These are phyloP conservation scores for Linnemannia exigua DNA, from an alignment of 192 early-diverging fungal genomes.

Conservation along the genomic window DNA sequence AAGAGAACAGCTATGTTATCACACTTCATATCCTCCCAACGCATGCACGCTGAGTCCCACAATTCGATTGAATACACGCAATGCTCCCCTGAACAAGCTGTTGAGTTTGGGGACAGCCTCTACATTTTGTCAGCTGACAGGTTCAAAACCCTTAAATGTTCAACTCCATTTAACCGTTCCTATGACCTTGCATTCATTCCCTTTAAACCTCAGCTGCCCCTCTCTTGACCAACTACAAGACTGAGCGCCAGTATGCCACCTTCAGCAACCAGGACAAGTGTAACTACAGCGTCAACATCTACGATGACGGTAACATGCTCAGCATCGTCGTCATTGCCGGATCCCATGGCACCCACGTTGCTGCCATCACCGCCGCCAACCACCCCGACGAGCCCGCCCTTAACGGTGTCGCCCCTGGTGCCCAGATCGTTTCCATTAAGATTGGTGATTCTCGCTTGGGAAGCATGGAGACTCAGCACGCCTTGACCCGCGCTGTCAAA, in stretches of 20 bases:
- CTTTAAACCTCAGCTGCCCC: conserved; percentile 54
- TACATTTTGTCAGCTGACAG: background rate
- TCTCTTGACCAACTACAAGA: conserved; percentile 80
- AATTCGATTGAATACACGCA: background rate
- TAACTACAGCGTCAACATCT: conserved; percentile 95
- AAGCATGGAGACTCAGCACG: conserved; percentile 88
- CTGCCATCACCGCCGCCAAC: conserved; percentile 92
- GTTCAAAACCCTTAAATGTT: background rate
- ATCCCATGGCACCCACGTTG: conserved; percentile 96
- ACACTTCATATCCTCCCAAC: background rate
- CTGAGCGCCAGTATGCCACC: conserved; percentile 77
- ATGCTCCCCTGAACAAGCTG: background rate
- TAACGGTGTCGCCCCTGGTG: conserved; percentile 96
- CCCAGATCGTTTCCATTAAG: conserved; percentile 93
- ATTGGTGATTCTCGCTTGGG: conserved; percentile 87
- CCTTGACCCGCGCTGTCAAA: conserved; percentile 84
- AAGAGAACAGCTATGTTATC: background rate
- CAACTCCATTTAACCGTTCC: background rate
- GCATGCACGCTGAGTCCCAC: background rate
- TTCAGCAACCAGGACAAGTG: conserved; percentile 86
- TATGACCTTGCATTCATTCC: background rate
- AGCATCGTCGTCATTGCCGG: conserved; percentile 88
- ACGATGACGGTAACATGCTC: conserved; percentile 82
- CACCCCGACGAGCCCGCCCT: conserved; percentile 86
- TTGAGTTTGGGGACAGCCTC: background rate